These are phyloP conservation scores for Orbilia blumenaviensis DNA, from an alignment of 2,329 filamentous ascomycete genomes.

Conservation along the genomic window DNA sequence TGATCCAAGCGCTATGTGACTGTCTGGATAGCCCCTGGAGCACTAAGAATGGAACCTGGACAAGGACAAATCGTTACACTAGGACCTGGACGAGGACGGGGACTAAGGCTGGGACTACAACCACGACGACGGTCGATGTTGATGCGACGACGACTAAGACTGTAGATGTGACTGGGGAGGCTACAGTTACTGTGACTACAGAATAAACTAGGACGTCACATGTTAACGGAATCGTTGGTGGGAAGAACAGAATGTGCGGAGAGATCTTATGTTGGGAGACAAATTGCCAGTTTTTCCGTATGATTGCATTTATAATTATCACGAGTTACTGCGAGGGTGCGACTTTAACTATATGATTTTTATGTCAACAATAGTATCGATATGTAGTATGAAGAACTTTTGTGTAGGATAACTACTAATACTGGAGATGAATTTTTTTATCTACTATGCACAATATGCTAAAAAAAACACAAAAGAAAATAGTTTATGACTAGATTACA, in stretches of 20 bases:
- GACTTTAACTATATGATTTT: neutral
- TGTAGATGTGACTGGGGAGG: neutral
- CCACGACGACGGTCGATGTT: neutral
- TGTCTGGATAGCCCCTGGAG: conserved; percentile 34
- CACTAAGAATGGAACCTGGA: conserved; percentile 9
- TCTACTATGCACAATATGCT: conserved; percentile 42
- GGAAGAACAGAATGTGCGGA: no score
- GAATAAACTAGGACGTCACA: neutral
- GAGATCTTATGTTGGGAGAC: neutral
- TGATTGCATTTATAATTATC: neutral
- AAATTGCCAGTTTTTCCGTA: neutral
- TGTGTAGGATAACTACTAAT: neutral
- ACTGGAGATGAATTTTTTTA: conserved; percentile 9
- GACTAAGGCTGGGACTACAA: neutral
- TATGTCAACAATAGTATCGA: neutral
- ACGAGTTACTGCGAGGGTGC: neutral
- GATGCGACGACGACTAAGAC: conserved; percentile 9
- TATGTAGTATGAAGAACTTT: neutral
- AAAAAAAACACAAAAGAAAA: neutral
- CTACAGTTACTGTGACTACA: conserved; percentile 8
- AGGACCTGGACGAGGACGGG: conserved; percentile 6
- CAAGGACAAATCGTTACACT: neutral
- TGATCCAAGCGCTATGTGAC: conserved; percentile 17
- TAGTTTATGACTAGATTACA: neutral
- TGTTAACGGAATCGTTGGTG: no score